Evolutionary conservation across 2,329 filamentous ascomycete species (phyloP).

Genomic region (Xylaria sp.): DNA sequence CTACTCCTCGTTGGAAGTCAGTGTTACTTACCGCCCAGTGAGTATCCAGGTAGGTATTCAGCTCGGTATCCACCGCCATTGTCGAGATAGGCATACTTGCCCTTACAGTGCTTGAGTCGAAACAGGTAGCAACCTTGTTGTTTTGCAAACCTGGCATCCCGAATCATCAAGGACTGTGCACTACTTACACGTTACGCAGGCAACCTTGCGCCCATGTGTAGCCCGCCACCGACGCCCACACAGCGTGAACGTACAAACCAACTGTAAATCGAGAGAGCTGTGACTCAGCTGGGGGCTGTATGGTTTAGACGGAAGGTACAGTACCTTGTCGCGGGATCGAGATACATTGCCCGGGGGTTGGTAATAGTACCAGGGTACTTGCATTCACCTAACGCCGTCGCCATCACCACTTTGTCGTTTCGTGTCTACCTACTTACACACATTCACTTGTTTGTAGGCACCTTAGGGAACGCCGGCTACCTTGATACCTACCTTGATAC

Average conservation of each 20-base stretch:
- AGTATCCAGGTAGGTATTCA: conserved; percentile 19
- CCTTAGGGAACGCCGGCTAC: neutral
- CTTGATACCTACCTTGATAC: neutral
- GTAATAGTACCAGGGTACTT: neutral
- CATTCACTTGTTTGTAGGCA: neutral
- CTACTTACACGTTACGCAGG: neutral
- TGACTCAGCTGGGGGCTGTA: conserved; percentile 22
- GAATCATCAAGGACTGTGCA: no score
- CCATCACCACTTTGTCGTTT: neutral
- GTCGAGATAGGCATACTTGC: no score
- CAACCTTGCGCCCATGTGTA: conserved; percentile 15
- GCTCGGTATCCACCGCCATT: conserved; percentile 15
- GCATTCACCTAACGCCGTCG: conserved; percentile 18
- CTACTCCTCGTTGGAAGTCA: neutral
- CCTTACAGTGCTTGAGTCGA: conserved; percentile 1
- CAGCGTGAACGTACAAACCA: conserved; percentile 16
- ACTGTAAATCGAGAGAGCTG: conserved; percentile 3
- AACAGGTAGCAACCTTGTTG: neutral
- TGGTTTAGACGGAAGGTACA: neutral
- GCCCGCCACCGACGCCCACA: conserved; percentile 13
- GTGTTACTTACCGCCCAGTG: no score
- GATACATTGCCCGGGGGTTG: no score
- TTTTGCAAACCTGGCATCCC: no score
- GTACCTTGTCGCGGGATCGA: conserved; percentile 8
- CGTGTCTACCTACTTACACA: no score